Conservation (phyloP, 257 asterid species). For the Solanum bulbocastanum region DNA sequence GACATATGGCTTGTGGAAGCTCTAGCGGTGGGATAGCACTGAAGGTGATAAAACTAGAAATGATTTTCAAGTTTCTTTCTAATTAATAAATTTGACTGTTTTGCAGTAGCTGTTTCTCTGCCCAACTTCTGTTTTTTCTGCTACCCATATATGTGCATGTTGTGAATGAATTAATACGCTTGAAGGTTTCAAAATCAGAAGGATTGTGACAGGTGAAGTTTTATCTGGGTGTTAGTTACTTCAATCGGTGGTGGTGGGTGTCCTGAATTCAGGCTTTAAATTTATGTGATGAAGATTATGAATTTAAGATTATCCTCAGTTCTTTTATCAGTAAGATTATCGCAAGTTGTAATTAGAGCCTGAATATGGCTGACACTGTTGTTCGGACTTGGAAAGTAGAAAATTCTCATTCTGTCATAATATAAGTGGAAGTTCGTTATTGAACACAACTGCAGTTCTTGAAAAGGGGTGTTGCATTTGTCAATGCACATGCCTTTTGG, state of each 20-base stretch:
- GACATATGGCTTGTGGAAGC: slow-evolving; percentile 81
- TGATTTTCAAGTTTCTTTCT: neutral
- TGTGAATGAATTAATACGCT: neutral
- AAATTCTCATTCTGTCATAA: neutral
- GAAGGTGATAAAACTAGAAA: slow-evolving; percentile 44
- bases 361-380: neutral
- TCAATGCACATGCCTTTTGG: neutral
- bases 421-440: neutral
- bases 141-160: neutral
- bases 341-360: neutral
- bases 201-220: neutral
- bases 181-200: neutral
- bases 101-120: neutral
- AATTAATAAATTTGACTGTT: neutral
- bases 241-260: neutral
- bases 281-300: neutral
- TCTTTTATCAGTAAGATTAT: neutral
- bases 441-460: neutral
- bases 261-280: neutral
- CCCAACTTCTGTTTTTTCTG: neutral
- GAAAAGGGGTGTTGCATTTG: neutral
- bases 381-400: neutral
- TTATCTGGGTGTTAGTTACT: neutral
- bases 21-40: slow-evolving; percentile 98
- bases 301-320: neutral